Conservation (phyloP, 2,329 filamentous ascomycete genomes). For the Penicillium paneum region DNA sequence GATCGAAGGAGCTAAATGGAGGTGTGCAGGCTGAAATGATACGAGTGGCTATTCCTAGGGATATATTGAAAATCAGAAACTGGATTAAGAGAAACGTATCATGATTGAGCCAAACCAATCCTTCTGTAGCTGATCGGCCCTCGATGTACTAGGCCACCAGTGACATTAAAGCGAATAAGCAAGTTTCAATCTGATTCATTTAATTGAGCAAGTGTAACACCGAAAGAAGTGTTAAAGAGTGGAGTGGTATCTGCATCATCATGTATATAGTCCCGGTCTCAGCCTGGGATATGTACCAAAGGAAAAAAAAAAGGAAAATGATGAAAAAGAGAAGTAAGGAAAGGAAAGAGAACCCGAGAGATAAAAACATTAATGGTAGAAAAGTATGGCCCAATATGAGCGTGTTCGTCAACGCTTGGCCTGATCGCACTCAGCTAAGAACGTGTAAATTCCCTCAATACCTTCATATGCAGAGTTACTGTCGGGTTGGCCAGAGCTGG, state of each 20-base stretch:
- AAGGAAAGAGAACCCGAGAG: slow-evolving; percentile 1
- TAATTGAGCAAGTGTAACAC: not conserved
- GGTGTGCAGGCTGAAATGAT: not conserved
- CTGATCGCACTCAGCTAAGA: slow-evolving; percentile 62
- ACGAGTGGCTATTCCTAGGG: not conserved
- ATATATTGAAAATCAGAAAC: not conserved
- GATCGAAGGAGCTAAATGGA: not conserved
- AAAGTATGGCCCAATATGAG: not conserved
- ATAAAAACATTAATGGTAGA: not conserved
- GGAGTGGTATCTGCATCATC: slow-evolving; percentile 25
- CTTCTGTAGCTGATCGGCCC: not conserved
- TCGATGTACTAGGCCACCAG: too few relatives aligned
- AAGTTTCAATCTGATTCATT: not conserved
- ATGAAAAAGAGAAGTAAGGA: slow-evolving; percentile 1
- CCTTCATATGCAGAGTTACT: slow-evolving; percentile 57
- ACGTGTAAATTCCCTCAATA: slow-evolving; percentile 63
- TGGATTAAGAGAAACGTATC: not conserved
- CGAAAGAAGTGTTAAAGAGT: slow-evolving; percentile 12
- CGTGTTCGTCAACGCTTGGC: slow-evolving; percentile 30
- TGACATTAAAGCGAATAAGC: not conserved
- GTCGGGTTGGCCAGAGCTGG: slow-evolving; percentile 35
- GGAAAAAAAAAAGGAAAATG: slow-evolving; percentile 1
- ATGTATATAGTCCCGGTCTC: slow-evolving; percentile 10
- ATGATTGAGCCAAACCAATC: not conserved
- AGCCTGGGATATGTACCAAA: slow-evolving; percentile 8